Evolutionary conservation across 164 flowering plant species (phyloP).

Genomic region (Pachysandra terminalis): DNA sequence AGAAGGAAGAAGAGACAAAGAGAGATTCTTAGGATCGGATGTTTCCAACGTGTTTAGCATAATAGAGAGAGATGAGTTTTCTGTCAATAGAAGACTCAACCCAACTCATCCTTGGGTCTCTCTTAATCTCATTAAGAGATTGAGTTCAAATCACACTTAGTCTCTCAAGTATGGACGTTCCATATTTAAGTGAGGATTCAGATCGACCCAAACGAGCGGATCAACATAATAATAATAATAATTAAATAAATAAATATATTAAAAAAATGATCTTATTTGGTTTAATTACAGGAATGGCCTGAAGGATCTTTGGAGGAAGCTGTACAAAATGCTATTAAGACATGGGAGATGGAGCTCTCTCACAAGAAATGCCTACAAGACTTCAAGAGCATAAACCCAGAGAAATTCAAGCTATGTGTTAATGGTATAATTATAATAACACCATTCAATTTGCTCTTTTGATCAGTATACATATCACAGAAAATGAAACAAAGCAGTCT

Average conservation of each 20-base stretch:
- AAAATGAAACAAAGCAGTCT: neutral
- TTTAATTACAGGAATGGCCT: slow-evolving; percentile 24
- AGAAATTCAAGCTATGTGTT: slow-evolving; percentile 73
- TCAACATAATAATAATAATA: neutral
- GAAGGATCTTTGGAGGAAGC: slow-evolving; percentile 71
- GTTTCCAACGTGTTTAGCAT: no score
- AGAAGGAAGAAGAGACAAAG: no score
- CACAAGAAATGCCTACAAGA: slow-evolving; percentile 75
- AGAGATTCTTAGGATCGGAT: no score
- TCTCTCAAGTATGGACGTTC: no score
- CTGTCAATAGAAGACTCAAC: no score
- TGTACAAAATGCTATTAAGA: slow-evolving; percentile 79
- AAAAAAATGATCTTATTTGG: neutral
- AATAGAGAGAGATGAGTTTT: no score
- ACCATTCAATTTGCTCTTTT: neutral
- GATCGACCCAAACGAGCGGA: no score
- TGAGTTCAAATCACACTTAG: no score
- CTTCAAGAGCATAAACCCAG: slow-evolving; percentile 69
- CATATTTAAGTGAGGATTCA: no score
- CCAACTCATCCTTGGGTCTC: no score
- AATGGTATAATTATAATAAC: slow-evolving; percentile 59
- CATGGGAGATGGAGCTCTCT: slow-evolving; percentile 95
- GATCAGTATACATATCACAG: neutral
- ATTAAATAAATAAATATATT: no score
- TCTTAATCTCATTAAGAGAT: no score